Percentiles rank a stretch among this genome's conserved stretches.
Conservation (phyloP, 2,329 filamentous ascomycete species). For the Nakataea oryzae region DNA sequence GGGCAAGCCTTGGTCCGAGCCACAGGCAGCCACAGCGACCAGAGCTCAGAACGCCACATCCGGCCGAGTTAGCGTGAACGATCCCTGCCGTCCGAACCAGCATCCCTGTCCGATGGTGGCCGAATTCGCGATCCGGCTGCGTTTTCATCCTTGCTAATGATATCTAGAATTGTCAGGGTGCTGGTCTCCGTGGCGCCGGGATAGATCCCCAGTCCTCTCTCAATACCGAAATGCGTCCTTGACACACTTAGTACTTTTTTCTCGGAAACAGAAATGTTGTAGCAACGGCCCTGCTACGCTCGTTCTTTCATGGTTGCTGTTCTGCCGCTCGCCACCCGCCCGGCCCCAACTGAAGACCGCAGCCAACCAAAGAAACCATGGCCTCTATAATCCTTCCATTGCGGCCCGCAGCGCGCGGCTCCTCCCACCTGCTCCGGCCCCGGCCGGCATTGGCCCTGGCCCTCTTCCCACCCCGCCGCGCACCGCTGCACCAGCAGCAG, state of each 20-base stretch:
- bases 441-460: neutral
- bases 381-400: neutral
- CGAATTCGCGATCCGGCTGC: neutral
- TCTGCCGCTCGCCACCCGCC: too few species aligned
- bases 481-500: neutral
- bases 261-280: too few species aligned
- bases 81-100: neutral
- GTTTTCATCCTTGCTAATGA: too few species aligned
- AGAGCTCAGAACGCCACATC: neutral
- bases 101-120: neutral
- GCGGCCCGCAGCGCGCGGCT: neutral
- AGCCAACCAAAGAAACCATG: neutral
- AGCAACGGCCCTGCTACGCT: neutral
- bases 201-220: too few species aligned
- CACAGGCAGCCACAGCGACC: neutral
- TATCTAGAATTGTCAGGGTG: too few species aligned
- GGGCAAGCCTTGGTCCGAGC: neutral
- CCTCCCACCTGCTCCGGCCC: neutral
- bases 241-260: too few species aligned
- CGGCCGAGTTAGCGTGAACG: neutral
- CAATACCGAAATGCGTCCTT: too few species aligned
- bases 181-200: too few species aligned
- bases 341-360: neutral
- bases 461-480: neutral
- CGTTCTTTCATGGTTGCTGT: neutral